These are phyloP conservation scores for Mycena epipterygia DNA, from an alignment of 768 basidiomycete species.

Conservation along the genomic window DNA sequence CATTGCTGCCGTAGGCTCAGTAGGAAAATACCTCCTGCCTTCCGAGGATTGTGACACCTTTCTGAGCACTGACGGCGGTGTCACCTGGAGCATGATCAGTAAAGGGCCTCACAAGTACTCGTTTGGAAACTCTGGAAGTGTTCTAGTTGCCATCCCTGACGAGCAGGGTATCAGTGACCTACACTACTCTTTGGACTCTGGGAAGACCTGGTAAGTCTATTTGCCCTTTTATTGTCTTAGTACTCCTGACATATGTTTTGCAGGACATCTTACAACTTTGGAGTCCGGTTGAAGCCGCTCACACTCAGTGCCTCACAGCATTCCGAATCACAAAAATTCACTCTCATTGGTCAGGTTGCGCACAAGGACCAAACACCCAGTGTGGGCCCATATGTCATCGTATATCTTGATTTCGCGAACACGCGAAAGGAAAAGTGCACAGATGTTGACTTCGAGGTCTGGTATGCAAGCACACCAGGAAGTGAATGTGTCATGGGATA, in stretches of 20 bases:
- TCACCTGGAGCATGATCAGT: slow-evolving; percentile 85
- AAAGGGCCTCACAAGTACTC: slow-evolving; percentile 92
- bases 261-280: slow-evolving; percentile 83
- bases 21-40: slow-evolving; percentile 72
- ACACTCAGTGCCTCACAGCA: slow-evolving; percentile 91
- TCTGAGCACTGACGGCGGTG: slow-evolving; percentile 89
- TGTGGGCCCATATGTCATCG: slow-evolving; percentile 71
- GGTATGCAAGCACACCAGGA: slow-evolving; percentile 81
- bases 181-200: slow-evolving; percentile 87
- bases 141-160: slow-evolving; percentile 86
- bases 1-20: slow-evolving; percentile 93
- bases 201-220: slow-evolving; percentile 81
- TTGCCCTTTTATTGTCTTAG: background rate
- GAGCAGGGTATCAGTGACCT: slow-evolving; percentile 80
- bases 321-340: slow-evolving; percentile 95
- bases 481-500: slow-evolving; percentile 95
- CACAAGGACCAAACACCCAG: slow-evolving; percentile 62
- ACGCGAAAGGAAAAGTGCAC: slow-evolving; percentile 78
- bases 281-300: slow-evolving; percentile 75
- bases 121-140: slow-evolving; percentile 90
- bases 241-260: background rate
- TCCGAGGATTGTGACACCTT: slow-evolving; percentile 96
- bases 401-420: slow-evolving; percentile 87
- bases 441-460: slow-evolving; percentile 82
- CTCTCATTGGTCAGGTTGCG: slow-evolving; percentile 84